Conservation (phyloP, 1,139 yeast genomes). For the Protomyces gravidus region DNA sequence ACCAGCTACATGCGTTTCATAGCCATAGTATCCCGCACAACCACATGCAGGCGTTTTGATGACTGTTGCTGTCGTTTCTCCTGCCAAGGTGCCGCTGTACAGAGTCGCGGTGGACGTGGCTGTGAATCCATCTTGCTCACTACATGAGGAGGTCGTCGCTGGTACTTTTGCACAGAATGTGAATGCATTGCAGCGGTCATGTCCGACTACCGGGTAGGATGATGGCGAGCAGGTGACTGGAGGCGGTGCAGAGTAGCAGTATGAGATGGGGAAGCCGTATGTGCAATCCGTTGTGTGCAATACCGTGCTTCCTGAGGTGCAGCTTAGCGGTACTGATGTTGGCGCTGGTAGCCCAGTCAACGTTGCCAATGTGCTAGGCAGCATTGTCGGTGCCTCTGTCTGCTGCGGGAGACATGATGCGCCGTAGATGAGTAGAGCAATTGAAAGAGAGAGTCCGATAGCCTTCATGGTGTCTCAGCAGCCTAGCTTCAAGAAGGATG, state of each 20-base stretch:
- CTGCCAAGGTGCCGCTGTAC: constrained; percentile 4
- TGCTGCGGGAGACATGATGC: background rate
- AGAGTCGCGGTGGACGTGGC: constrained; percentile 6
- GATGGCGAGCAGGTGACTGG: constrained; percentile 10
- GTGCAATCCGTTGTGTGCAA: constrained; percentile 20
- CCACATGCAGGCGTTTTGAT: constrained; percentile 8
- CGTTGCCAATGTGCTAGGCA: background rate
- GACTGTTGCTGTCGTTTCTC: constrained; percentile 2
- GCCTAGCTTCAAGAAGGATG: too few relatives aligned
- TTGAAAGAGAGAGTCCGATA: too few relatives aligned
- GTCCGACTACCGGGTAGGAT: constrained; percentile 1
- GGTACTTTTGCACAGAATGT: constrained; percentile 9
- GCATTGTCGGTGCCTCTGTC: background rate
- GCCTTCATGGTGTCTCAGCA: too few relatives aligned
- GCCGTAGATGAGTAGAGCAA: too few relatives aligned
- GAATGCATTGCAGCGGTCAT: constrained; percentile 5
- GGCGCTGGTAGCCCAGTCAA: background rate
- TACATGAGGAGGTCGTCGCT: constrained; percentile 8
- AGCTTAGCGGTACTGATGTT: background rate
- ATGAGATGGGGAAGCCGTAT: constrained; percentile 9
- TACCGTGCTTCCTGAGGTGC: constrained; percentile 1
- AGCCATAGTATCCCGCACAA: constrained; percentile 5
- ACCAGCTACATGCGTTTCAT: background rate
- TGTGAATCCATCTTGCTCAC: background rate
- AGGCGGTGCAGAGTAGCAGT: constrained; percentile 7